Conservation (phyloP, 1,139 yeast genomes). For the Kurtzmaniella quercitrusa region DNA sequence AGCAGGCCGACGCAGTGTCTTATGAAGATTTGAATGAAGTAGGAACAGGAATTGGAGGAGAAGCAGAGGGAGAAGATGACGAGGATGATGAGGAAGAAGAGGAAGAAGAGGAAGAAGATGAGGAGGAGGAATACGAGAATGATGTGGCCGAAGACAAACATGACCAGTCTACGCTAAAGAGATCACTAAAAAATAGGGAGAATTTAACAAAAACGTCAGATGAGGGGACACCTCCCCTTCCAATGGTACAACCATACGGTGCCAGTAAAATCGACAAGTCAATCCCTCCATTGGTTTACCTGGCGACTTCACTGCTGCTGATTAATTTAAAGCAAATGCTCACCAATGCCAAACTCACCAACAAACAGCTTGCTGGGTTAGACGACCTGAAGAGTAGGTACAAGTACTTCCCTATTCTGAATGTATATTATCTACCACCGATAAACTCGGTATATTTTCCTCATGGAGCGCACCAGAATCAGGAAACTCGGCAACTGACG, state of each 20-base stretch:
- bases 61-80: conserved; percentile 2
- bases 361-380: conserved; percentile 6
- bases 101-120: conserved; percentile 7
- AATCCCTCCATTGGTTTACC: conserved; percentile 12
- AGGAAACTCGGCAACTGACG: conserved; percentile 6
- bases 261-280: conserved; percentile 5
- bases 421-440: conserved; percentile 55
- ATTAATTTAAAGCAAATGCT: conserved; percentile 13
- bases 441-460: conserved; percentile 59
- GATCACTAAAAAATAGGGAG: not conserved
- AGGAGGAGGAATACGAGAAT: conserved; percentile 9
- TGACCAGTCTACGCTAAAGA: not conserved
- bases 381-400: conserved; percentile 25
- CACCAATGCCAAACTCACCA: not conserved
- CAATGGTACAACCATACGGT: conserved; percentile 10
- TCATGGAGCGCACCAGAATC: conserved; percentile 50
- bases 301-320: conserved; percentile 11
- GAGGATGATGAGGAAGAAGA: conserved; percentile 6
- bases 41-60: conserved; percentile 1
- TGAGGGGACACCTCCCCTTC: conserved; percentile 5
- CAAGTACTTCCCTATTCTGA: conserved; percentile 55
- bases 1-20: not conserved
- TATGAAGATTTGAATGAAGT: not conserved
- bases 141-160: not conserved
- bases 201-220: not conserved